Base-by-base conservation (phyloP, 176 grass and related monocot species). In the Rhipidocladum racemiflorum region DNA sequence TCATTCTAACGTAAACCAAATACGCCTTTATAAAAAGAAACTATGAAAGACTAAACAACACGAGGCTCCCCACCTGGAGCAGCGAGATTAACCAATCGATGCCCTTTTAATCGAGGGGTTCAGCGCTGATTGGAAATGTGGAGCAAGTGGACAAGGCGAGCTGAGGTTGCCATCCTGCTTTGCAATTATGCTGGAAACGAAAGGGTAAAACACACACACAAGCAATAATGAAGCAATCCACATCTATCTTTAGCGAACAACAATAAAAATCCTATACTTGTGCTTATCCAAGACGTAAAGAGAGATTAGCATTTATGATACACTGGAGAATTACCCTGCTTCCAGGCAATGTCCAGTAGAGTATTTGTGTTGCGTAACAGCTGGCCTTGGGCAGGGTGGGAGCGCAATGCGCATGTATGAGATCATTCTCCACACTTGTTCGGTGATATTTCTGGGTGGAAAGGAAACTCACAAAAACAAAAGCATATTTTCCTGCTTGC, bases 221-320 rank as follows among this genome's bases (percentile, higher is more conserved):
- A 72, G 68, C 76, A 30, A 66, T 3, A 30, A 66, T 3, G 20
- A 43, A 11, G 66, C 72, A 34, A 51, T 36, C 65, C 72, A 65
- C 78, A 60, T 70, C 65, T 57, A 42, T 20, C 70, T 75, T 83
- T 42, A 83, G 73, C 73, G 40, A 75, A 82, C 38, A 15, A 43
- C 42, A 1, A 36, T 17, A 50, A 81, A 85, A 65, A 72, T 72
- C 65, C 50, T 1, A 77, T 9, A 3, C 32, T 30, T 40, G 60
- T 74, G 84, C 88, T 79, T 90, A 90, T 87, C 88, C 68, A 46
- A 2, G 43, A 70, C n/a, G 75, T 51, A 21, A 68, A 60, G 38
- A 59, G 25, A 20, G 40, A 29, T 65, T 51, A 48, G 21, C 81
- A 61, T 34, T 20, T 21, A 18, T 21, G 30, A 45, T 34, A 67